Conservation (phyloP, 2,329 filamentous ascomycete species). For the Laburnicola sp. region DNA sequence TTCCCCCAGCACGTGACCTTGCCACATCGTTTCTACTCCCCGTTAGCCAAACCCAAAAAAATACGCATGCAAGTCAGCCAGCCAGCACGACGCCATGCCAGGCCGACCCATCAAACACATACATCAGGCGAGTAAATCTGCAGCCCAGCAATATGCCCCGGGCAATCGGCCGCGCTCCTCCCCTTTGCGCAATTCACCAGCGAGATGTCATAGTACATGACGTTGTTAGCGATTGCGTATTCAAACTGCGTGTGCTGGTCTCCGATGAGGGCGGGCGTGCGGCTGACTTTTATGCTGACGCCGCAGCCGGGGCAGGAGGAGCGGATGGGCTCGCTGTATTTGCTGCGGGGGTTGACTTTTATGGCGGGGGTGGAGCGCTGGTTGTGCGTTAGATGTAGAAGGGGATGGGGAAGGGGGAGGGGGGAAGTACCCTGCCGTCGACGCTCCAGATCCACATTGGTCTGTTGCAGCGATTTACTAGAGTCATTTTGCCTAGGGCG, state of each 20-base stretch:
- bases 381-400: neutral
- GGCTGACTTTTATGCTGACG: constrained; percentile 8
- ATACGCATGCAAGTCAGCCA: too few species aligned
- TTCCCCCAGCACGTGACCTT: neutral
- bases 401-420: neutral
- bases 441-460: constrained; percentile 3
- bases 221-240: constrained; percentile 4
- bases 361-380: neutral
- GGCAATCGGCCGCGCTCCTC: constrained; percentile 1
- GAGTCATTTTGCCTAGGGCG: neutral
- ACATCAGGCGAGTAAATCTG: neutral
- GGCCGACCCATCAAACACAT: too few species aligned
- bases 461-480: constrained; percentile 2
- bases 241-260: constrained; percentile 6
- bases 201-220: constrained; percentile 8
- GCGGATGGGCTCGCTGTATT: constrained; percentile 9
- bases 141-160: constrained; percentile 4
- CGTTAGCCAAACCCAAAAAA: too few species aligned
- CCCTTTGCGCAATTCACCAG: constrained; percentile 5
- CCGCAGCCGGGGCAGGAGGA: constrained; percentile 6
- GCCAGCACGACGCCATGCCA: too few species aligned
- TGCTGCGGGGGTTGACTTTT: neutral
- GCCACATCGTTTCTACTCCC: neutral
- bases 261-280: neutral
- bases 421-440: neutral